A percentile compares a stretch with the other conserved stretches of the same genome.
Evolutionary conservation across 2,329 filamentous ascomycete genomes (phyloP).

Genomic region (Neofusicoccum cordaticola): DNA sequence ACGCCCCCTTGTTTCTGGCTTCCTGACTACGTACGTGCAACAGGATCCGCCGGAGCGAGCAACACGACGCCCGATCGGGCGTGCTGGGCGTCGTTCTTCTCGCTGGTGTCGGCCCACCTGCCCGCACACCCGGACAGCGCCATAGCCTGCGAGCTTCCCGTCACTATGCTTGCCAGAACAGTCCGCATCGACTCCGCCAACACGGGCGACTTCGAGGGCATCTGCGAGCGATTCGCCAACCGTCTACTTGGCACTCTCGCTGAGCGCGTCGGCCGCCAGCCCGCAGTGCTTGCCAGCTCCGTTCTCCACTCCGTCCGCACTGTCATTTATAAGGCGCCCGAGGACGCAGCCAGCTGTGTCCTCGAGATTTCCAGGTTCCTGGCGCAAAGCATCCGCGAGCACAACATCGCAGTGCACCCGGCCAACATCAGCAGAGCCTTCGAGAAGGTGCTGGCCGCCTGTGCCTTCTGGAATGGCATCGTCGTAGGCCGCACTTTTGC

Average conservation of each 20-base stretch:
- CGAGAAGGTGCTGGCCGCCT: background rate
- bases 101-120: background rate
- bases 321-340: background rate
- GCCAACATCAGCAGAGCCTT: background rate
- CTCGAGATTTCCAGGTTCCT: background rate
- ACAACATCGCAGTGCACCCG: background rate
- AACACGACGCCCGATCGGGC: background rate
- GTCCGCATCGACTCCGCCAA: background rate
- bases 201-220: background rate
- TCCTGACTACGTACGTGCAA: too few species aligned
- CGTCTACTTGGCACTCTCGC: background rate
- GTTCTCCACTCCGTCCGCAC: background rate
- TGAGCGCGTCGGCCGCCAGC: background rate
- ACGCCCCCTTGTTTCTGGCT: too few species aligned
- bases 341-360: background rate
- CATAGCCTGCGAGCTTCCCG: background rate
- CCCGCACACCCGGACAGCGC: background rate
- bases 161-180: background rate
- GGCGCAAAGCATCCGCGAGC: background rate
- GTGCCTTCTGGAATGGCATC: background rate
- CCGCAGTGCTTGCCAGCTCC: background rate
- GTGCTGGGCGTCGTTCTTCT: background rate
- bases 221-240: background rate
- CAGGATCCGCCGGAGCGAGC: background rate
- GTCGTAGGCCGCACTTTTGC: background rate